Conservation (phyloP, 257 asterid genomes). For the Eustoma russellianum region DNA sequence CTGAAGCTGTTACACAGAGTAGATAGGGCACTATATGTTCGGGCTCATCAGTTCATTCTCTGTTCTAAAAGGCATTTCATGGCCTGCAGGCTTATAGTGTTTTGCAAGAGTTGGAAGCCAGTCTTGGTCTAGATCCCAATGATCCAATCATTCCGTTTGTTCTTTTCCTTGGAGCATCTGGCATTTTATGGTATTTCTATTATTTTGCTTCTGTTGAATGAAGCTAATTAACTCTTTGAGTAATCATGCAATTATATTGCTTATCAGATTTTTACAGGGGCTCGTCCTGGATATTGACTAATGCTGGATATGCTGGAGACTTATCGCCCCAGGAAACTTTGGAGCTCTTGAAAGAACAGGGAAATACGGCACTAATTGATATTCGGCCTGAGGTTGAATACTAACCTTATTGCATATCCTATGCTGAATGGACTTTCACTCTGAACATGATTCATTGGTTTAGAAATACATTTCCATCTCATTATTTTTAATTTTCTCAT, state of each 20-base stretch:
- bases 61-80: constrained; percentile 11
- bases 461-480: background rate
- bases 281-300: constrained; percentile 58
- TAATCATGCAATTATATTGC: constrained; percentile 47
- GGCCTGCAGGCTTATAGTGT: constrained; percentile 44
- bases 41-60: background rate
- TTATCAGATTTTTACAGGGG: constrained; percentile 97
- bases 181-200: constrained; percentile 57
- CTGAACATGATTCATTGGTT: background rate
- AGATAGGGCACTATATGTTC: background rate
- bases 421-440: background rate
- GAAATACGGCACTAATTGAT: constrained; percentile 65
- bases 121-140: constrained; percentile 66
- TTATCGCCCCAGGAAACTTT: constrained; percentile 60
- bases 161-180: constrained; percentile 62
- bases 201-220: constrained; percentile 6
- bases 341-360: constrained; percentile 63
- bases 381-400: constrained; percentile 93
- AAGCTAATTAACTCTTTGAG: constrained; percentile 7
- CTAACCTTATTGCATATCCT: constrained; percentile 22
- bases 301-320: constrained; percentile 94
- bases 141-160: constrained; percentile 67
- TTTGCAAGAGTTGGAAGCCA: constrained; percentile 54
- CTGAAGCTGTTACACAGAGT: too few species aligned
- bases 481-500: background rate